Base-by-base conservation (phyloP, 164 flowering plant genomes). In the Sedum album region DNA sequence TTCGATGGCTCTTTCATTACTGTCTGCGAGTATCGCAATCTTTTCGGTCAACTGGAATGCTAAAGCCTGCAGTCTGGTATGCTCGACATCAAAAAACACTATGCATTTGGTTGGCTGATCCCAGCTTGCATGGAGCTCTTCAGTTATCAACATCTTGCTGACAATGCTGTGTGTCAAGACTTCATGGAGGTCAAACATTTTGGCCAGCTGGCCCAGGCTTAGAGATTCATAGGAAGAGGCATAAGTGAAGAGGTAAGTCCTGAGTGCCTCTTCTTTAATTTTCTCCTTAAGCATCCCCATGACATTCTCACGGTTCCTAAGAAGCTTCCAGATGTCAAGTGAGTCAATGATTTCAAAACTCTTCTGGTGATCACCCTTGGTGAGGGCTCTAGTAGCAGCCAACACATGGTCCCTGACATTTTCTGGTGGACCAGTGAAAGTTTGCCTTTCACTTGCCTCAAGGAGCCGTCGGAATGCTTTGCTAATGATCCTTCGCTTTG, bases 51-150 rank as follows among this genome's bases (percentile, higher is more conserved):
- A 69, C 72, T 85, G 88, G 81, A 88, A 94, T 7, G 96, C 90
- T 60, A 91, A 78, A 38, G 85, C 86, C 68, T 94, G 97, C 66
- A 91, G 49, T 74, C 99, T 83, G 6, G 87, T 75, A 74, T 84
- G 86, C 75, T 76, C 87, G 7, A 86, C 86, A 42, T 86, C 88
- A 71, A 87, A 76, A 31, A 69, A 69, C 53, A 69, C 36, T 0
- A 69, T 60, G 53, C 71, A 60, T 20, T 33, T 41, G 15, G 90
- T 86, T 7, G 96, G 96, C 79, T 91, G 96, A 76, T 94, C 91
- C 99, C 95, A 94, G 60, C 93, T 87, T 1, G 96, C 99, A 73
- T 82, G 87, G 5, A 94, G 88, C 82, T 91, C 99, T 66, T 91
- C 97, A 64, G 70, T 74, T 38, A 92, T 79, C 92, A 94, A 90